Evolutionary conservation across 371 early-diverging fungal genomes (phyloP), one percentile per base, ranked within the genome.

Genomic region (Syncephalastrum racemosum): DNA sequence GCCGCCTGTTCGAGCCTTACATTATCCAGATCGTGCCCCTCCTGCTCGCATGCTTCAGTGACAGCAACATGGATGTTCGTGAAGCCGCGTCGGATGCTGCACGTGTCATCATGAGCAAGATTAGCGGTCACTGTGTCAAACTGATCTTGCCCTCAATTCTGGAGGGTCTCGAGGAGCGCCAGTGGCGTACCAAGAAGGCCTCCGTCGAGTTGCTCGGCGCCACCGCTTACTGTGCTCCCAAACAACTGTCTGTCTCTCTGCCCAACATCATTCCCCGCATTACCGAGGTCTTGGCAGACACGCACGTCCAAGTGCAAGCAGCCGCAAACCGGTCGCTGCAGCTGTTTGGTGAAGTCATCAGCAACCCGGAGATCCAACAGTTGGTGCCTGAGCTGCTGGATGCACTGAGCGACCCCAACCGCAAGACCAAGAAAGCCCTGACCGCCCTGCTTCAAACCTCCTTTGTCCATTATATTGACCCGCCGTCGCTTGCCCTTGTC

Each of bases 391-490:
- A 79, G 46, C 72, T 98, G 56, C 70, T 98, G 68, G 82, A 85
- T 13, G 97, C 96, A 3, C 83, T 98, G 22, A 87, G 88, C 49
- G 93, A 98, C 63, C 97, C 97, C 41, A 90, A 92, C 60, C 65
- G 70, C 47, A 88, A 95, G 71, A 97, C 96, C 0, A 79, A 80
- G 43, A 68, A 82, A 12, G 96, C 96, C 3, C 73, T 98, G 58
- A 71, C 82, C n/a, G 86, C 91, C 10, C 80, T 98, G 25, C 69
- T 96, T 40, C 89, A 89, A 50, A 98, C 98, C 0, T 83, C 96
- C 1, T 98, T 98, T 73, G 92, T 95, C 15, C 99, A 98, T 71
- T 98, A 98, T 69, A 92, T 98, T 54, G 99, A 98, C 71, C 88
- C 97, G 5, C 96, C 99, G 16, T 94, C 93, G 10, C 78, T 98